phyloP scores from a whole-genome alignment of 306 rosid species.

The Amphicarpaea edgeworthii region DNA sequence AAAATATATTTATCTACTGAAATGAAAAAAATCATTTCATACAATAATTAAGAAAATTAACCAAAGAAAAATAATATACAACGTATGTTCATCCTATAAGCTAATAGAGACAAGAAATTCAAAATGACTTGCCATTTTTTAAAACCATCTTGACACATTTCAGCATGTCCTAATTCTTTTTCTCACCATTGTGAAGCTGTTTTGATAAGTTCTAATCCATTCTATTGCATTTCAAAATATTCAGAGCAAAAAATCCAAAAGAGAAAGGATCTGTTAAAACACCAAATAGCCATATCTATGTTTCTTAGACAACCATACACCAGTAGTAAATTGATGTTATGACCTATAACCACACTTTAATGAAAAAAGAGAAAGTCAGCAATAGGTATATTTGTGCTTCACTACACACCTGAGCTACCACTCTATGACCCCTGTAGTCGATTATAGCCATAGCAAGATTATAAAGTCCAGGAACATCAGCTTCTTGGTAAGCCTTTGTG shows the following conservation, averaged over 20 bases:
- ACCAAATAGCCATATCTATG: not conserved
- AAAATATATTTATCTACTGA: not conserved
- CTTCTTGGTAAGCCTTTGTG: constrained; percentile 98
- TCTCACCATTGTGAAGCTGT: not conserved
- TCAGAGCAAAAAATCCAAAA: not conserved
- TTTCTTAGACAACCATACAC: constrained; percentile 18
- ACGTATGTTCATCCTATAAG: not conserved
- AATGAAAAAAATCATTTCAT: constrained; percentile 19
- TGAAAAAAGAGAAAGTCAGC: constrained; percentile 6
- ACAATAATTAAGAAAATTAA: constrained; percentile 3
- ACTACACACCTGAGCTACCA: constrained; percentile 95
- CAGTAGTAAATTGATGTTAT: not conserved
- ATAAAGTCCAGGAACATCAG: constrained; percentile 93
- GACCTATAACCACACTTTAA: constrained; percentile 12
- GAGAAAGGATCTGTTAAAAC: constrained; percentile 2
- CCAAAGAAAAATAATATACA: not conserved
- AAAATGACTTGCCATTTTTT: constrained; percentile 9
- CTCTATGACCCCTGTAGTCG: constrained; percentile 98
- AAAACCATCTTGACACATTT: not conserved
- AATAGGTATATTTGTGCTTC: constrained; percentile 16
- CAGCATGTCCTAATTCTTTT: not conserved
- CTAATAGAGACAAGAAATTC: constrained; percentile 4
- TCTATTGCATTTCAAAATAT: constrained; percentile 14
- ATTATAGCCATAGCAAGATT: constrained; percentile 97
- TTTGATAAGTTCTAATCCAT: constrained; percentile 19